Evolutionary conservation across 208 protist genomes (phyloP).

Genomic region (Wallacemonas sp.): DNA sequence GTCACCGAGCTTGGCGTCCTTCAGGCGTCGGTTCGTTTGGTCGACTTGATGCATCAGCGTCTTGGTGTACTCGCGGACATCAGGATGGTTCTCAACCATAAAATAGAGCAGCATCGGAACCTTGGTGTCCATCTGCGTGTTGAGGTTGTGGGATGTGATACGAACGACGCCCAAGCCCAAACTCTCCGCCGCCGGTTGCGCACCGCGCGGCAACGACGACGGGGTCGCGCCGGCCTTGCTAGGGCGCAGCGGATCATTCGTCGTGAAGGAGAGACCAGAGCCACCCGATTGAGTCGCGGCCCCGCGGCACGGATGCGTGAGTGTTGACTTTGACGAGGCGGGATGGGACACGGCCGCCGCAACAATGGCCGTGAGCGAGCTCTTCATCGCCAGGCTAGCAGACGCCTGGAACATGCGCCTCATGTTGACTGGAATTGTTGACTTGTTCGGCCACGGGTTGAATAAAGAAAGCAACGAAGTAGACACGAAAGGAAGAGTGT

Average conservation of each 20-base stretch:
- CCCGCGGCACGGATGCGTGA: neutral
- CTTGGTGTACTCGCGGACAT: slow-evolving; percentile 68
- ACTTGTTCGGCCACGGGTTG: too few relatives aligned
- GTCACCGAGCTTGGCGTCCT: slow-evolving; percentile 48
- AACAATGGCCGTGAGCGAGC: too few relatives aligned
- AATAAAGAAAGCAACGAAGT: too few relatives aligned
- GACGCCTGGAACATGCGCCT: too few relatives aligned
- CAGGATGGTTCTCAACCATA: slow-evolving; percentile 71
- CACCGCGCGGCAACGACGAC: neutral
- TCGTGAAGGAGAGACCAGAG: neutral
- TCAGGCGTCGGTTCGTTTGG: slow-evolving; percentile 56
- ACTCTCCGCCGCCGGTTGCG: neutral
- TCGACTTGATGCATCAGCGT: slow-evolving; percentile 69
- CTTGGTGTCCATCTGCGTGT: slow-evolving; percentile 66
- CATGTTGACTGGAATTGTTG: too few relatives aligned
- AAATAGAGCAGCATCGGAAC: slow-evolving; percentile 87
- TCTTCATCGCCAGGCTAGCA: too few relatives aligned
- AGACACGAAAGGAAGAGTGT: too few relatives aligned
- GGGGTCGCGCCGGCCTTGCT: slow-evolving; percentile 9
- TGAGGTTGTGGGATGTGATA: slow-evolving; percentile 69
- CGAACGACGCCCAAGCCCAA: slow-evolving; percentile 60
- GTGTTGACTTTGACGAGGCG: too few relatives aligned
- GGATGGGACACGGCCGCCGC: too few relatives aligned
- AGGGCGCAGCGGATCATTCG: neutral
- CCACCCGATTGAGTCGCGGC: neutral